Conservation (phyloP, 345 rosid genomes). For the Trapa bicornis region DNA sequence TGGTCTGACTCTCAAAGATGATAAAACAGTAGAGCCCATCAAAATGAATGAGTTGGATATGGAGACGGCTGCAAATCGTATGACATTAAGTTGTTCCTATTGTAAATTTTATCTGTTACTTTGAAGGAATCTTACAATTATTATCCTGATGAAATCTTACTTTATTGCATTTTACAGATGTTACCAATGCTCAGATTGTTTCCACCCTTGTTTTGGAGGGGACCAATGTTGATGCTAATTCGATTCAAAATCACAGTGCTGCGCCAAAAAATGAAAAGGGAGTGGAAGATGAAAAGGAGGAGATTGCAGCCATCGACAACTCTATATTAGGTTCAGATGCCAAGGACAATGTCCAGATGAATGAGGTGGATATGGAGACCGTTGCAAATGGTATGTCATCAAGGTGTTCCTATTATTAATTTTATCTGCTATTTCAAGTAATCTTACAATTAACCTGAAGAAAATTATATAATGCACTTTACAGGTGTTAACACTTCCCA, state of each 20-base stretch:
- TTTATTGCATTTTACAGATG: not conserved
- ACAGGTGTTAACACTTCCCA: not conserved
- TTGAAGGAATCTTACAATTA: not conserved
- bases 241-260: constrained; percentile 18
- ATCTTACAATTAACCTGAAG: no score
- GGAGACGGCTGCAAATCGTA: constrained; percentile 19
- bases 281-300: constrained; percentile 4
- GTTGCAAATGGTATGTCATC: constrained; percentile 7
- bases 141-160: not conserved
- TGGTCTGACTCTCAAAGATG: constrained; percentile 38
- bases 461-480: not conserved
- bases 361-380: constrained; percentile 8
- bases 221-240: constrained; percentile 9
- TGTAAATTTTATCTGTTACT: not conserved
- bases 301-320: not conserved
- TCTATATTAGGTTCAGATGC: no score
- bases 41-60: constrained; percentile 15
- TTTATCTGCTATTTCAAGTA: not conserved
- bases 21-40: constrained; percentile 12
- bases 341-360: not conserved
- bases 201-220: not conserved
- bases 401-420: no score
- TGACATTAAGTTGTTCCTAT: constrained; percentile 5
- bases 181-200: not conserved
- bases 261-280: constrained; percentile 16